A percentile compares a stretch with the other conserved stretches of the same genome.
phyloP scores from a whole-genome alignment of 1,284 basidiomycete species.

The Cryptococcus sp. region DNA sequence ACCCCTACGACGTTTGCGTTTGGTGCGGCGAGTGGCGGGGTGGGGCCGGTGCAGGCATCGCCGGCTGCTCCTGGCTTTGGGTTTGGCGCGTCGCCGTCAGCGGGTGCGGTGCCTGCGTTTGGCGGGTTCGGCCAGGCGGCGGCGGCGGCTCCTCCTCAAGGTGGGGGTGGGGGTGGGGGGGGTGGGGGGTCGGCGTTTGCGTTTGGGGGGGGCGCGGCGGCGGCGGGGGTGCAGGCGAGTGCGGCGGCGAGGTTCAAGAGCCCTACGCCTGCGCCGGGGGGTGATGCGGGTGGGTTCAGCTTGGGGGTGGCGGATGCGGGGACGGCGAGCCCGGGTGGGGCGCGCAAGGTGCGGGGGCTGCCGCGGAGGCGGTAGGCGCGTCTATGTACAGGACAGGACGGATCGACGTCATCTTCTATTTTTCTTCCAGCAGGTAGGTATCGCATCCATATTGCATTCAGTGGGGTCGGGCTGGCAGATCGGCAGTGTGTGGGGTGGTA shows the following conservation, averaged over 20 bases:
- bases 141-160: no score
- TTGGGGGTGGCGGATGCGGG: constrained; percentile 12
- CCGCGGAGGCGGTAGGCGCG: constrained; percentile 10
- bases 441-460: neutral
- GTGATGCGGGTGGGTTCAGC: constrained; percentile 17
- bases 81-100: constrained; percentile 8
- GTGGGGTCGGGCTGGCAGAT: no score
- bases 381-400: no score
- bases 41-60: no score
- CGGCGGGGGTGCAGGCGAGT: neutral
- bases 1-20: constrained; percentile 8
- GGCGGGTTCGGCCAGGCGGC: neutral
- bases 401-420: no score
- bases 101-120: neutral
- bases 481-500: no score
- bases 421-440: neutral
- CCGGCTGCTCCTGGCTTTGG: constrained; percentile 7
- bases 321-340: constrained; percentile 7
- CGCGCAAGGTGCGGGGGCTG: constrained; percentile 16
- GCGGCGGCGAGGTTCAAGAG: constrained; percentile 15
- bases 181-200: neutral
- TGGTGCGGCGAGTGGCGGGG: no score
- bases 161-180: neutral
- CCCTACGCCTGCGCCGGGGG: constrained; percentile 11
- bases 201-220: constrained; percentile 2